Evolutionary conservation across 208 protist genomes (phyloP).

Genomic region (Entamoeba invadens): DNA sequence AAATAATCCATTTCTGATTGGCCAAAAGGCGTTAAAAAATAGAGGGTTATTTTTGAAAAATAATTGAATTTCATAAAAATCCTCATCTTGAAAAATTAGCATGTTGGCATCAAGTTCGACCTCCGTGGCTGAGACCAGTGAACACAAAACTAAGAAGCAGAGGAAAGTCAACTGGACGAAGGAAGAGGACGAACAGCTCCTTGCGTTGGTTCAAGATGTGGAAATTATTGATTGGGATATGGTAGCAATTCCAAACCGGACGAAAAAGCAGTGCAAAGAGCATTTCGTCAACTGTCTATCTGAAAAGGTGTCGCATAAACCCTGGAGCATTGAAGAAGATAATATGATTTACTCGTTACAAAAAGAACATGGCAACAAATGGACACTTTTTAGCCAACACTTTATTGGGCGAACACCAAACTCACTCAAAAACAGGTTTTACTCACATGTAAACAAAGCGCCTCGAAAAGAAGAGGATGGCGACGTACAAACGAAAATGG

Average conservation of each 20-base stretch:
- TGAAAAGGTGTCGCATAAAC: neutral
- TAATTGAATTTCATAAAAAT: no score
- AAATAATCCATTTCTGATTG: no score
- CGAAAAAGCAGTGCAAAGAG: neutral
- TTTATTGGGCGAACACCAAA: constrained; percentile 2
- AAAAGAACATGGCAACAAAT: constrained; percentile 13
- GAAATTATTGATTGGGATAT: neutral
- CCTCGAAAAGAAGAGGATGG: neutral
- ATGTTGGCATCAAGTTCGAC: no score
- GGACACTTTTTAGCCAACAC: neutral
- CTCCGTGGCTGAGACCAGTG: no score
- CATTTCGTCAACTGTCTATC: neutral
- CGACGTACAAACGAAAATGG: neutral
- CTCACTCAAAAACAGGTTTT: neutral
- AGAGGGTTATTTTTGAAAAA: no score
- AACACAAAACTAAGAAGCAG: no score
- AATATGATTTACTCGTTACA: neutral
- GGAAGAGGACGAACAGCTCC: neutral
- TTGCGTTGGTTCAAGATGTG: neutral
- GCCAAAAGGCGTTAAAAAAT: no score
- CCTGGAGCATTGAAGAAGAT: constrained; percentile 11
- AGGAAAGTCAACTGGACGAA: neutral
- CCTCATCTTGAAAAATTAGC: no score
- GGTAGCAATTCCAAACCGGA: neutral
- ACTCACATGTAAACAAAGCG: neutral